Evolutionary conservation across 768 basidiomycete genomes (phyloP).

Genomic region (Pholiota microspora): DNA sequence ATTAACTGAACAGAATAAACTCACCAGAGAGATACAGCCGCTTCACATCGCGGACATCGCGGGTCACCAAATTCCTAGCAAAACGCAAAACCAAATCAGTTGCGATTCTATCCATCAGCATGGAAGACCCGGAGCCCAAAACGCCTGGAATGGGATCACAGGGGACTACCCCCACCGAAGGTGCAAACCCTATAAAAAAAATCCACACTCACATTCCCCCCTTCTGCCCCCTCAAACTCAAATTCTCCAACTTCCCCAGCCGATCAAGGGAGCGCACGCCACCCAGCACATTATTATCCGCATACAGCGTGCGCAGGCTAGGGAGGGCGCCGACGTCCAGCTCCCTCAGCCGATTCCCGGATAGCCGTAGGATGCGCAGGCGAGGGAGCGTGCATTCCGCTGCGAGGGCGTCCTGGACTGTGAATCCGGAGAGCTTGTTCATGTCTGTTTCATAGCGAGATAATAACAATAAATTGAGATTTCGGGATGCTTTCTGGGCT

Average conservation of each 20-base stretch:
- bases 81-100: constrained; percentile 5
- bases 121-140: too few species aligned
- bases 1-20: constrained; percentile 27
- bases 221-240: constrained; percentile 89
- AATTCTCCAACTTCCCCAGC: constrained; percentile 76
- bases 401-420: too few species aligned
- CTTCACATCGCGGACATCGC: constrained; percentile 88
- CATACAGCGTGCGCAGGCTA: constrained; percentile 85
- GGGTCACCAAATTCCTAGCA: constrained; percentile 44
- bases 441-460: too few species aligned
- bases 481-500: too few species aligned
- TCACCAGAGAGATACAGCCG: constrained; percentile 91
- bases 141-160: too few species aligned
- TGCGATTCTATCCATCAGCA: constrained; percentile 7
- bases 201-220: too few species aligned
- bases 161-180: too few species aligned
- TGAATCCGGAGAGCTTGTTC: too few species aligned
- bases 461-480: too few species aligned
- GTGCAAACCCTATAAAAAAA: too few species aligned
- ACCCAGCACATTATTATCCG: constrained; percentile 77
- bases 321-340: constrained; percentile 64
- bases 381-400: constrained; percentile 60
- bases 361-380: constrained; percentile 82
- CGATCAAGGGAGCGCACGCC: constrained; percentile 54
- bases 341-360: constrained; percentile 71